phyloP scores from a whole-genome alignment of 2,329 filamentous ascomycete genomes.

The Fusarium sp. region DNA sequence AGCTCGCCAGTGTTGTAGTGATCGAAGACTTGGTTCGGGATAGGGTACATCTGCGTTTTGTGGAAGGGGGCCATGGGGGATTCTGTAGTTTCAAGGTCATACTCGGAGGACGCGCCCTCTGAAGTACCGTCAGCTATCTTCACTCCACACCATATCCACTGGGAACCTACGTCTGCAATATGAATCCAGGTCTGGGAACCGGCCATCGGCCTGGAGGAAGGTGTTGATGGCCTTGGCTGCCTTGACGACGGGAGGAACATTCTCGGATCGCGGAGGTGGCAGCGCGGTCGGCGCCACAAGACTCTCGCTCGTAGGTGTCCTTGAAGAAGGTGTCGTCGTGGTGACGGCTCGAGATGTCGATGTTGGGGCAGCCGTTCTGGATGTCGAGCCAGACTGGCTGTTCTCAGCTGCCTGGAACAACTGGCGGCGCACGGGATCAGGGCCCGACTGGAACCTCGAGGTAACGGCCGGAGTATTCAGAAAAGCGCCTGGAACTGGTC shows the following conservation, averaged over 20 bases:
- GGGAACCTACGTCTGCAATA: conserved; percentile 83
- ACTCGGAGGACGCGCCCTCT: conserved; percentile 94
- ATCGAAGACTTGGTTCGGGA: conserved; percentile 92
- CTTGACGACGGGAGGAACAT: conserved; percentile 77
- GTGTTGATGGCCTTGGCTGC: conserved; percentile 87
- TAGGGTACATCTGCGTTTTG: conserved; percentile 85
- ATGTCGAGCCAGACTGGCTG: conserved; percentile 29
- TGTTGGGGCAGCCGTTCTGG: conserved; percentile 33
- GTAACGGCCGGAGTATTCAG: conserved; percentile 77
- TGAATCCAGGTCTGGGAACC: conserved; percentile 88
- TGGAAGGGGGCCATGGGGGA: conserved; percentile 90
- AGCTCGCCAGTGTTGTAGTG: conserved; percentile 91
- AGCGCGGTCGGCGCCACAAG: conserved; percentile 49
- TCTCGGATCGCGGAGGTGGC: conserved; percentile 59
- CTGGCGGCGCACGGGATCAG: conserved; percentile 63
- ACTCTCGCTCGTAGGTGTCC: conserved; percentile 42
- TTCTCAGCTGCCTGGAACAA: conserved; percentile 57
- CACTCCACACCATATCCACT: background rate
- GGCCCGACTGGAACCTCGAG: conserved; percentile 58
- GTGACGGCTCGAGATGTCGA: conserved; percentile 37
- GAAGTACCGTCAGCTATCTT: conserved; percentile 43
- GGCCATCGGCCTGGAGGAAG: conserved; percentile 79
- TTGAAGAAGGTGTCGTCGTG: conserved; percentile 41
- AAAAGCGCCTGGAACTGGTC: conserved; percentile 80
- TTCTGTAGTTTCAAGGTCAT: conserved; percentile 78